These are phyloP conservation scores for Saccharum officinarum DNA, from an alignment of 176 grass and related monocot genomes.

Conservation along the genomic window DNA sequence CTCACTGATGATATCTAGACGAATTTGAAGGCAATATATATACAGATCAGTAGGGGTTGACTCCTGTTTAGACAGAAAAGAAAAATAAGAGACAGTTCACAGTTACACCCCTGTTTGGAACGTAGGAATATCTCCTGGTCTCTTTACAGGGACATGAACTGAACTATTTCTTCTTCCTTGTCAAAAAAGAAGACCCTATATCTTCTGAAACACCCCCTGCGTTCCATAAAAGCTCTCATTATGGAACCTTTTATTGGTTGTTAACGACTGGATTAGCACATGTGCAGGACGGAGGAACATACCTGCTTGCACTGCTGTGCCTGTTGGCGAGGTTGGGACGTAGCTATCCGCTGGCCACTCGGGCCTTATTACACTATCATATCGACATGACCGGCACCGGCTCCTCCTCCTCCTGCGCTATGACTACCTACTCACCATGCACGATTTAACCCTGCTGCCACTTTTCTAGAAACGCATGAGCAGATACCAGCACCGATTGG, in stretches of 20 bases:
- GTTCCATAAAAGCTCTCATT: background rate
- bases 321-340: slow-evolving; percentile 16
- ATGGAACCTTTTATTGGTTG: background rate
- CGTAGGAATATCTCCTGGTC: background rate
- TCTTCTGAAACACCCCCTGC: too few species aligned
- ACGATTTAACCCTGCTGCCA: slow-evolving; percentile 12
- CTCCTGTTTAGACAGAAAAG: background rate
- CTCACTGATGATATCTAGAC: background rate
- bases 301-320: background rate
- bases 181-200: too few species aligned
- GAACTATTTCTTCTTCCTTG: too few species aligned
- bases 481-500: background rate
- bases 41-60: background rate
- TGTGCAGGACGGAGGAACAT: background rate
- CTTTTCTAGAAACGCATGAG: slow-evolving; percentile 28
- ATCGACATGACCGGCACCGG: slow-evolving; percentile 26
- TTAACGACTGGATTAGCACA: background rate
- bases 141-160: background rate
- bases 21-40: background rate
- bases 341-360: slow-evolving; percentile 23
- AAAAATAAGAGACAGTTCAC: background rate
- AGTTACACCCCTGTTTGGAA: background rate
- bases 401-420: background rate
- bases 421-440: slow-evolving; percentile 32
- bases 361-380: background rate